Evolutionary conservation across 176 grass and related monocot genomes (phyloP).

Genomic region (Hordeum vulgare): MorexV3_pseudomolecules_assembly NC_058518.1:458368657-458369156

Average conservation of each 20-base stretch:
- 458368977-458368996: neutral
- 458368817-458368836: conserved; percentile 76
- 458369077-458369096: neutral
- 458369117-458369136: neutral
- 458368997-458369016: neutral
- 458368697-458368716: conserved; percentile 34
- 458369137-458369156: neutral
- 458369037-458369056: neutral
- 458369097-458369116: neutral
- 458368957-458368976: conserved; percentile 84
- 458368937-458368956: conserved; percentile 80
- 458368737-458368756: neutral
- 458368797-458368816: conserved; percentile 86
- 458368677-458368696: conserved; percentile 98
- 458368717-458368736: neutral
- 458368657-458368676: conserved; percentile 99
- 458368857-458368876: conserved; percentile 73
- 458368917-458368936: conserved; percentile 69
- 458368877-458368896: conserved; percentile 69
- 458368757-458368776: neutral
- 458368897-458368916: conserved; percentile 63
- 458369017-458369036: neutral
- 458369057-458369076: neutral
- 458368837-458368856: conserved; percentile 92
- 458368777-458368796: neutral